Conservation (phyloP, 1,139 yeast species). For the Candida albicans region DNA sequence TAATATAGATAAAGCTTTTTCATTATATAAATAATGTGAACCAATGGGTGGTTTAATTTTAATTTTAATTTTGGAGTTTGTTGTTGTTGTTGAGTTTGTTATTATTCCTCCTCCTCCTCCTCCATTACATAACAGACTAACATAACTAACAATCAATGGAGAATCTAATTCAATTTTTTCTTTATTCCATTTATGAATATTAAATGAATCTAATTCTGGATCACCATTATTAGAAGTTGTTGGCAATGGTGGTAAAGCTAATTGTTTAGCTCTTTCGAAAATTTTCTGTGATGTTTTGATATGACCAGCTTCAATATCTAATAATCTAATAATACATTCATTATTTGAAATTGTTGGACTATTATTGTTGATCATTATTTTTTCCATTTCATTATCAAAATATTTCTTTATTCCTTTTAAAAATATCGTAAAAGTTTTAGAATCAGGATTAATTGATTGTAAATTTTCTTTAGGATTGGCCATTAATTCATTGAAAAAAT, state of each 20-base stretch:
- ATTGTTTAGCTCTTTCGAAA: constrained; percentile 26
- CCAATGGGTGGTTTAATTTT: constrained; percentile 15
- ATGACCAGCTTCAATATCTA: constrained; percentile 30
- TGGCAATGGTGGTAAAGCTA: constrained; percentile 33
- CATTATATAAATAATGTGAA: constrained; percentile 33
- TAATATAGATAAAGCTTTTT: constrained; percentile 13
- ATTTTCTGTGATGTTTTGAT: constrained; percentile 30
- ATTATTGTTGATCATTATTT: constrained; percentile 16
- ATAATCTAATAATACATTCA: constrained; percentile 24
- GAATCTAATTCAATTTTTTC: constrained; percentile 10
- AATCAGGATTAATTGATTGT: constrained; percentile 27
- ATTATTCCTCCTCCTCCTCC: constrained; percentile 27
- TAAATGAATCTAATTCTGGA: background rate
- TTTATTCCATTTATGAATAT: constrained; percentile 3
- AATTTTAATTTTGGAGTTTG: no score
- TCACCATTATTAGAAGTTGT: background rate
- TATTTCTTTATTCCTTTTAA: constrained; percentile 36
- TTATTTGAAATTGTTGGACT: constrained; percentile 14
- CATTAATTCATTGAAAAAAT: constrained; percentile 33
- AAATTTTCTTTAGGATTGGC: constrained; percentile 18
- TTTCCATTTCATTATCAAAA: constrained; percentile 20
- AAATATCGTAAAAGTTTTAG: constrained; percentile 42
- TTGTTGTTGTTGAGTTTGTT: background rate
- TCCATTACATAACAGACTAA: constrained; percentile 32
- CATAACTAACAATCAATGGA: constrained; percentile 29